Evolutionary conservation across 768 basidiomycete species (phyloP), one percentile per base, ranked within the genome.

Genomic region (Lentinula sp.): DNA sequence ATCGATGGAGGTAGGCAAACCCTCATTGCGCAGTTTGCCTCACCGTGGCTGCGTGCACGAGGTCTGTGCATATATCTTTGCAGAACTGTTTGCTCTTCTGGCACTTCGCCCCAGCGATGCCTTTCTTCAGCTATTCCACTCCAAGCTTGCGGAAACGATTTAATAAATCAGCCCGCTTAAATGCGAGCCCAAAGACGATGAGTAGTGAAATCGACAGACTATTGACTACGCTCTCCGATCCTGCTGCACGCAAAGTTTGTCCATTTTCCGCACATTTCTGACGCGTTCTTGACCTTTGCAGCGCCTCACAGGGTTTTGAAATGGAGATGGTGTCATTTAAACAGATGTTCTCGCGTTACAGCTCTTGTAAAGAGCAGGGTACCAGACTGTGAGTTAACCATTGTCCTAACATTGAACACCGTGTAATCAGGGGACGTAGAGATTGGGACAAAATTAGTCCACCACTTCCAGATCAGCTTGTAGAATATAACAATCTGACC

Each of bases 241-340:
- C 84, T 39, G 71, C 80, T 45, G 88, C 89, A 57, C 91, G 89
- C 79, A 93, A 89, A 87, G 95, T 93, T 60, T 59, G 57, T 65
- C 68, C 40, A 23, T 18, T n/a, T 61, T 60, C 42, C 60, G 50
- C 61, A 40, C 63, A 62, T 62, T 70, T 70, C 60, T 53, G 57
- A 65, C 16, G n/a, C 6, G 42, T 43, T 43, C 15, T 43, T 43
- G 15, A 42, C 62, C 52, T 53, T 62, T 65, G 69, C 46, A 54
- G 61, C 65, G 54, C 62, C 32, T 58, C 57, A 31, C 68, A 93
- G 91, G 85, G 87, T 8, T 97, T 98, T 77, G 89, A 93, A 75
- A 87, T 86, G 46, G 94, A 98, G 78, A 96, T 98, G 94, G 88
- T 93, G 73, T 86, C 88, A 61, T 98, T 97, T 82, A 94, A 94